Conservation (phyloP, 2,329 filamentous ascomycete genomes). For the Sporothrix euskadiensis region DNA sequence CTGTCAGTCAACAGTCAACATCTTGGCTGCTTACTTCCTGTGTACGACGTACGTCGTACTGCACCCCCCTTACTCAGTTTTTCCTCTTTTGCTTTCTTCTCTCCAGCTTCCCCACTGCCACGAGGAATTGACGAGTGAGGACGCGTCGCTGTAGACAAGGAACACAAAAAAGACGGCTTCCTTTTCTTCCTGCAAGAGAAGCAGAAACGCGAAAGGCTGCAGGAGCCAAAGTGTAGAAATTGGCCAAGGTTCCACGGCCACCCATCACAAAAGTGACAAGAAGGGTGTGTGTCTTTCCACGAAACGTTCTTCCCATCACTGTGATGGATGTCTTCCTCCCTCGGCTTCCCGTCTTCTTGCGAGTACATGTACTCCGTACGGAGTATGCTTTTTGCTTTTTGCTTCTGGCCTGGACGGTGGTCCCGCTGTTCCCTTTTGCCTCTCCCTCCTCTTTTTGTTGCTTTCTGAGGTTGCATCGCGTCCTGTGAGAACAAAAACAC, state of each 20-base stretch:
- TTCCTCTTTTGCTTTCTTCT: background rate
- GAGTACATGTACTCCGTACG: no score
- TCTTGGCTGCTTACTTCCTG: no score
- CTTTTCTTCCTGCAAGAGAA: background rate
- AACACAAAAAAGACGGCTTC: background rate
- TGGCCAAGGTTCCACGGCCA: background rate
- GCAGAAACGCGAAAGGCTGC: slow-evolving; percentile 6
- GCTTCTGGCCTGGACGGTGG: background rate
- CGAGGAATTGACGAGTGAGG: slow-evolving; percentile 23
- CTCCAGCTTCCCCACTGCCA: slow-evolving; percentile 16
- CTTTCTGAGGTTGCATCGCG: slow-evolving; percentile 25
- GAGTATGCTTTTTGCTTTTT: no score
- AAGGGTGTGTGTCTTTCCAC: background rate
- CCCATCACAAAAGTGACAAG: background rate
- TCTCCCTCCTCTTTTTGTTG: background rate
- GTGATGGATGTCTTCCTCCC: background rate
- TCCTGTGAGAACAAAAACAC: background rate
- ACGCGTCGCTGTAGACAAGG: slow-evolving; percentile 9
- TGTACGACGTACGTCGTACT: background rate
- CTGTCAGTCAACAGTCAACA: no score
- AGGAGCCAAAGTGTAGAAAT: slow-evolving; percentile 1
- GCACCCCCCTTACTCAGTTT: background rate
- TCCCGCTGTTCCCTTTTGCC: background rate
- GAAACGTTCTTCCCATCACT: background rate
- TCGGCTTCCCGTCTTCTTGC: background rate